Percentiles rank a stretch among this genome's conserved stretches.
phyloP scores from a whole-genome alignment of 352 stramenopile species.

The Phytopythium cucurbitacearum region DNA sequence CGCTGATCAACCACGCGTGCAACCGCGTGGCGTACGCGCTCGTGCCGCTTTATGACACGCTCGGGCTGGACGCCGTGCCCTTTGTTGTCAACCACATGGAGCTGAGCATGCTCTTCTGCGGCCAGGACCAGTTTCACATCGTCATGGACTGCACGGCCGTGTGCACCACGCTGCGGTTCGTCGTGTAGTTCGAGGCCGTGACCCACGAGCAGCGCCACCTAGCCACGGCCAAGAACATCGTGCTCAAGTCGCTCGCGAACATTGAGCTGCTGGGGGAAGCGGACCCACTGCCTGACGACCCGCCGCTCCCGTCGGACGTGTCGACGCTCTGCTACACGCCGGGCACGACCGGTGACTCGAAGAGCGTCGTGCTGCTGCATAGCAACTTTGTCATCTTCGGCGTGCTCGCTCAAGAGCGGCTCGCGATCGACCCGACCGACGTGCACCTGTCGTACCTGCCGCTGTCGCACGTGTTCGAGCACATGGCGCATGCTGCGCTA shows the following conservation, averaged over 20 bases:
- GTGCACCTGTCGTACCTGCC: slow-evolving; percentile 94
- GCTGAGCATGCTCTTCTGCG: slow-evolving; percentile 49
- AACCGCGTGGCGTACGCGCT: slow-evolving; percentile 61
- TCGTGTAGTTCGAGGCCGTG: slow-evolving; percentile 52
- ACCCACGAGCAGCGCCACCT: slow-evolving; percentile 26
- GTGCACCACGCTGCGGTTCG: slow-evolving; percentile 40
- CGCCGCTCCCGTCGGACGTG: slow-evolving; percentile 57
- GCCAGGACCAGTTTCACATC: slow-evolving; percentile 43
- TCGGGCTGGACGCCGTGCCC: slow-evolving; percentile 60
- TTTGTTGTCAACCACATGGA: slow-evolving; percentile 74
- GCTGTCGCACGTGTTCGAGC: slow-evolving; percentile 96
- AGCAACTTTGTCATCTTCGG: slow-evolving; percentile 31
- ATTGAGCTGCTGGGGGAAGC: slow-evolving; percentile 21
- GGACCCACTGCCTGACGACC: slow-evolving; percentile 21
- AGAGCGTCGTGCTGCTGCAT: slow-evolving; percentile 93
- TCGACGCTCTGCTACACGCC: slow-evolving; percentile 92
- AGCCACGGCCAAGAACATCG: slow-evolving; percentile 17
- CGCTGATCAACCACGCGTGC: slow-evolving; percentile 37
- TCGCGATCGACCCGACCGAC: slow-evolving; percentile 43
- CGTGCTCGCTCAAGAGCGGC: slow-evolving; percentile 21
- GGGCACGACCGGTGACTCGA: slow-evolving; percentile 92
- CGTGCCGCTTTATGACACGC: slow-evolving; percentile 77
- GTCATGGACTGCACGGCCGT: slow-evolving; percentile 46
- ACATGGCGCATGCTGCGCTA: too few species aligned
- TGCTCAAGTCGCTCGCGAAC: slow-evolving; percentile 41